Base-by-base conservation (phyloP, 345 rosid genomes). In the Combretum micranthum region DNA sequence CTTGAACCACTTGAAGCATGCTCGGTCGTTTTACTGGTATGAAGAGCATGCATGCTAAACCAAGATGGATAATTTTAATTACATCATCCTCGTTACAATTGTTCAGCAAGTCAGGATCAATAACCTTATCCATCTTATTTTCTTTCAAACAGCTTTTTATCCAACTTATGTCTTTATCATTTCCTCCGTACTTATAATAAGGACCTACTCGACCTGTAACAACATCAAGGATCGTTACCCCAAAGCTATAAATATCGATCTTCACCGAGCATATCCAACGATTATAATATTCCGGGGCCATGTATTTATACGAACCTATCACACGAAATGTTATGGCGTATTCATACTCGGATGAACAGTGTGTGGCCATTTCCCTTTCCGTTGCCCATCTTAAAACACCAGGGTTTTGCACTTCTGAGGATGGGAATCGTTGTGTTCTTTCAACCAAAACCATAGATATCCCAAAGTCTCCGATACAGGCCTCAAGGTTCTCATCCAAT, bases 121-220 rank as follows among this genome's bases (percentile, higher is more conserved):
- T n/a, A n/a, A n/a, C n/a, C n/a, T n/a, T n/a, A n/a, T n/a, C n/a
- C n/a, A n/a, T n/a, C n/a, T n/a, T n/a, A n/a, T n/a, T n/a, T n/a
- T n/a, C n/a, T n/a, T 4, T 15, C 12, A 20, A 1, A 20, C 19
- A 3, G 4, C 39, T 4, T 14, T 16, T 53, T 3, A 63, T 55
- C 67, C 60, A 44, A 4, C 39, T 0, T 9, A 13, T 22, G 0
- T 0, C 2, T 0, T 19, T 49, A 10, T 0, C 66, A 19, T 0
- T 2, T 19, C 14, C 53, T n/a, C n/a, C n/a, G 4, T 0, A 0
- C 42, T 17, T n/a, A 8, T 0, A 0, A 53, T 45, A 16, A 15
- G 0, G 0, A 4, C 2, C 53, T 3, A 8, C 46, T 15, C 19
- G 25, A 15, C 61, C 60, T 21, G 49, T 55, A 22, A 63, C 12